These are phyloP conservation scores for Draba incana DNA, from an alignment of 345 rosid species.

Conservation along the genomic window DNA sequence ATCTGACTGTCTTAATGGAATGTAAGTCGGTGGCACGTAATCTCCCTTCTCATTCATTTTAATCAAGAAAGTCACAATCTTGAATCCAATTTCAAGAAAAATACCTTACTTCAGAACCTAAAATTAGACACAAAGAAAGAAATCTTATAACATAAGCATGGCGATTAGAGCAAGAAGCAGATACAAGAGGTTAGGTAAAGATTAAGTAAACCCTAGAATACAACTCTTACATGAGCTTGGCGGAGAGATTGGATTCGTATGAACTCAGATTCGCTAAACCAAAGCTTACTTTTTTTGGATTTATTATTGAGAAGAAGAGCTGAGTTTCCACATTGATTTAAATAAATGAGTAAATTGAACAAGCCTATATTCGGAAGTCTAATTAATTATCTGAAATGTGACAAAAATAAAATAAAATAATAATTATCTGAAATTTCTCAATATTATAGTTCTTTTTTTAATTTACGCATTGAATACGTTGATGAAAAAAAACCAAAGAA, in stretches of 20 bases:
- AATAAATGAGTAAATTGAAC: not conserved
- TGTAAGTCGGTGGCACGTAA: slow-evolving; percentile 81
- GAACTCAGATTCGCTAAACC: slow-evolving; percentile 26
- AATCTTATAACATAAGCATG: not conserved
- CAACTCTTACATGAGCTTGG: slow-evolving; percentile 29
- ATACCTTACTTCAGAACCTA: slow-evolving; percentile 20
- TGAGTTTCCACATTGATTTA: slow-evolving; percentile 1
- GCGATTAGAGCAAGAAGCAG: slow-evolving; percentile 1
- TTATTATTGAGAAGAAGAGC: not conserved
- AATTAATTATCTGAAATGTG: not conserved
- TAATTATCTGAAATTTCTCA: not conserved
- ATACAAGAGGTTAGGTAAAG: slow-evolving; percentile 6
- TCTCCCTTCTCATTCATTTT: slow-evolving; percentile 59
- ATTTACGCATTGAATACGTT: too few species aligned
- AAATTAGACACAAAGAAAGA: slow-evolving; percentile 4
- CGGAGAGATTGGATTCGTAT: slow-evolving; percentile 30
- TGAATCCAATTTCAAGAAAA: slow-evolving; percentile 14
- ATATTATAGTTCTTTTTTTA: too few species aligned
- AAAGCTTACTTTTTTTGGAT: not conserved
- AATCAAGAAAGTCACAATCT: slow-evolving; percentile 2
- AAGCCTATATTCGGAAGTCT: not conserved
- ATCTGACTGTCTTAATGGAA: slow-evolving; percentile 73
- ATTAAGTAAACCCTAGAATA: not conserved
- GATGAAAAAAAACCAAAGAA: too few species aligned
- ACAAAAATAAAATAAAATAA: too few species aligned